Evolutionary conservation across 768 basidiomycete species (phyloP), one percentile per base, ranked within the genome.

Genomic region (Mycena kentingensis): DNA sequence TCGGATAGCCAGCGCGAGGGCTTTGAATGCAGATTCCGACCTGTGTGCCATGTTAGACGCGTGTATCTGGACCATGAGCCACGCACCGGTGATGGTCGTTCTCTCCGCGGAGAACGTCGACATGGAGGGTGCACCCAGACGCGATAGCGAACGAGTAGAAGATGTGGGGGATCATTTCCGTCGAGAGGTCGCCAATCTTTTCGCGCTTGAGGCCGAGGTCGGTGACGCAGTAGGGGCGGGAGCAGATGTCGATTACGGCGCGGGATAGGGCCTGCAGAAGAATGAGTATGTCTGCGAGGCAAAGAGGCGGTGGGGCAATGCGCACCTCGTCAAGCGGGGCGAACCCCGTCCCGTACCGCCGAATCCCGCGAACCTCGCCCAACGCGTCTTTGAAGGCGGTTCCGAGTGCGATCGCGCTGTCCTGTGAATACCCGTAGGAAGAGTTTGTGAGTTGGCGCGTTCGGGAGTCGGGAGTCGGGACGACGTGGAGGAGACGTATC

Each of bases 71-170:
- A 16, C 5, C 28, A 37, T 10, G 6, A 37, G 8, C 8, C 27
- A 66, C 84, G 54, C 64, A 94, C 96, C 90, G 85, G 72, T 98
- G 97, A 69, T 99, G 97, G 65, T 99, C 97, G 72, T 99, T 99
- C 63, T 93, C 88, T 35, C 97, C 97, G 28, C 94, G 80, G 36
- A 99, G 76, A 36, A 93, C 93, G 64, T 99, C 97, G 45, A 98
- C 81, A 65, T 99, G 97, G 41, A 99, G 76, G 2, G 97, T 98
- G 19, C 86, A 88, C 6, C 95, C 95, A 1, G 96, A 90, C 0
- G 93, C 92, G 57, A 93, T 93, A n/a, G 96, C 91, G 66, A 99
- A 99, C 4, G 94, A 97, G 74, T 97, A 88, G 70, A 99, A 92
- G 48, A 99, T 80, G 68, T 99, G 97, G 27, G 96, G 92, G 49